Conservation (phyloP, 352 stramenopile genomes). For the Globisporangium spinosum region DNA sequence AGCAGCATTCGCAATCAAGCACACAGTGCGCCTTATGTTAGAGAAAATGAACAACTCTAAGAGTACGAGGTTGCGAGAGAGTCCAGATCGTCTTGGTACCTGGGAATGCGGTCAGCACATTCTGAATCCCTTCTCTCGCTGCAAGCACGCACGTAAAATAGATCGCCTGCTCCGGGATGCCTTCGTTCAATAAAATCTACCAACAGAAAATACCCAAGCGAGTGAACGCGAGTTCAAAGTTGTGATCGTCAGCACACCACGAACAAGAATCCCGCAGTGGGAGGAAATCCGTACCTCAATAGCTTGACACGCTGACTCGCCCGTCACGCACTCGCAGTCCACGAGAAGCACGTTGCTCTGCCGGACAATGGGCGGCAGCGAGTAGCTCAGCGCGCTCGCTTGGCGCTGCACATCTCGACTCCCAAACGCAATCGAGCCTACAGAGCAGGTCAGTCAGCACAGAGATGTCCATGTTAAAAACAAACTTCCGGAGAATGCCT, state of each 20-base stretch:
- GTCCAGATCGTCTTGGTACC: background rate
- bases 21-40: background rate
- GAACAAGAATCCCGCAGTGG: background rate
- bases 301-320: constrained; percentile 9
- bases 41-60: background rate
- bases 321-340: constrained; percentile 17
- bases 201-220: background rate
- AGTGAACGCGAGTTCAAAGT: background rate
- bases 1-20: background rate
- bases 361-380: background rate
- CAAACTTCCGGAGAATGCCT: background rate
- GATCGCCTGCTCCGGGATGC: constrained; percentile 12
- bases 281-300: constrained; percentile 8
- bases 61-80: too few species aligned
- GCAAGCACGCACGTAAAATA: constrained; percentile 15
- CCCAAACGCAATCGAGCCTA: constrained; percentile 14
- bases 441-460: background rate
- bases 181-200: constrained; percentile 14
- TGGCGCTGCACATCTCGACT: constrained; percentile 9
- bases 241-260: background rate
- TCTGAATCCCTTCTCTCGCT: constrained; percentile 8
- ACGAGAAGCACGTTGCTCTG: constrained; percentile 11
- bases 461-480: background rate
- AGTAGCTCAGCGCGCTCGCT: constrained; percentile 8
- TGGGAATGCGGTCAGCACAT: constrained; percentile 3